Conservation (phyloP, 2,329 filamentous ascomycete genomes). For the Cordyceps fumosorosea region DNA sequence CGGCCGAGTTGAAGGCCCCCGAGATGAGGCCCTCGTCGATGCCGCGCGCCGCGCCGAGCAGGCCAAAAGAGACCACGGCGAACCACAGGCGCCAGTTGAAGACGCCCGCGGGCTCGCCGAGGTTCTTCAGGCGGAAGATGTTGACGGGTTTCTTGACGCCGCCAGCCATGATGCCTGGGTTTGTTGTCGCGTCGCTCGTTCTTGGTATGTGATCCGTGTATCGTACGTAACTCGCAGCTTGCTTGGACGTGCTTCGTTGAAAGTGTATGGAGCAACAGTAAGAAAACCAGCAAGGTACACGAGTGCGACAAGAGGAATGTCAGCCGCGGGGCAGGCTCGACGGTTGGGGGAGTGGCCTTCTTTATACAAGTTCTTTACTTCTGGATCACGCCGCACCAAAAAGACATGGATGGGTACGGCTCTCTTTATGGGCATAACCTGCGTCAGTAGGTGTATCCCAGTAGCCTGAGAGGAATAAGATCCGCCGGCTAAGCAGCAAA, state of each 20-base stretch:
- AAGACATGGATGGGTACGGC: background rate
- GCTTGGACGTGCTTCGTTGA: too few species aligned
- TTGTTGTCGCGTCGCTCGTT: background rate
- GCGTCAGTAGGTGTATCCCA: background rate
- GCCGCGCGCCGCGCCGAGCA: slow-evolving; percentile 67
- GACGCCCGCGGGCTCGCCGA: slow-evolving; percentile 61
- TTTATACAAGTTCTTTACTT: background rate
- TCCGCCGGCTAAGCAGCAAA: background rate
- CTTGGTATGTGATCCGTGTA: too few species aligned
- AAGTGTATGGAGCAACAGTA: too few species aligned
- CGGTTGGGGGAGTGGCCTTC: background rate
- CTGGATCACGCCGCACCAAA: background rate
- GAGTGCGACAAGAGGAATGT: background rate
- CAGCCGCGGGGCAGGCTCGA: too few species aligned
- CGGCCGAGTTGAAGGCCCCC: slow-evolving; percentile 60
- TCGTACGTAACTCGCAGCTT: too few species aligned
- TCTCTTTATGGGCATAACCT: background rate
- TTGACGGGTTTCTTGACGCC: slow-evolving; percentile 51
- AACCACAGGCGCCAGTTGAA: slow-evolving; percentile 78
- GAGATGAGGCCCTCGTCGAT: slow-evolving; percentile 76
- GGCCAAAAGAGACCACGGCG: slow-evolving; percentile 64
- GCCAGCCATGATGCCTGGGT: slow-evolving; percentile 36
- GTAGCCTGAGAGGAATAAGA: background rate
- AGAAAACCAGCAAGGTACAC: too few species aligned
- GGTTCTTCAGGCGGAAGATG: slow-evolving; percentile 57